Conservation (phyloP, 108 stramenopile species). For the Discostella pseudostelligera region DNA sequence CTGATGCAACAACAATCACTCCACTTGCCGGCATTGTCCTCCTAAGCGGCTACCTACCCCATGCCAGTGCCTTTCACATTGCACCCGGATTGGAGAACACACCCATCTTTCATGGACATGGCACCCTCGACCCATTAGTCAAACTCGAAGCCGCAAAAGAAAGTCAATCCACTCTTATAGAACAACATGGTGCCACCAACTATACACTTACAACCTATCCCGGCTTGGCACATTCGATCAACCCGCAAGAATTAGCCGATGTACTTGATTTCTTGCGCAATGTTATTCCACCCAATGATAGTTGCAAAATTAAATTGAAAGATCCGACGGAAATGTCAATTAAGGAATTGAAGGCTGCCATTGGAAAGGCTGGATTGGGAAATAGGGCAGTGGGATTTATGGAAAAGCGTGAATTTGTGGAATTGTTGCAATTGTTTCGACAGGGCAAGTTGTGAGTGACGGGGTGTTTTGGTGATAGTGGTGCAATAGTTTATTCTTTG, state of each 20-base stretch:
- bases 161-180: constrained; percentile 52
- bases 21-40: constrained; percentile 77
- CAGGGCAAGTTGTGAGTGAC: constrained; percentile 46
- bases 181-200: constrained; percentile 54
- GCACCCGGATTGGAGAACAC: constrained; percentile 51
- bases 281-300: constrained; percentile 67
- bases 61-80: constrained; percentile 63
- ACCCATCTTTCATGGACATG: constrained; percentile 90
- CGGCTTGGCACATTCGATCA: constrained; percentile 78
- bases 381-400: constrained; percentile 83
- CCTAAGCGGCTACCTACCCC: constrained; percentile 88
- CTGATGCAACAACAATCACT: background rate
- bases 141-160: constrained; percentile 68
- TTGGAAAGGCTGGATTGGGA: constrained; percentile 78
- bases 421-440: constrained; percentile 77
- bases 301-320: constrained; percentile 63
- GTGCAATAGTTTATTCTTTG: too few species aligned
- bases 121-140: constrained; percentile 84
- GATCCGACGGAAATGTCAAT: constrained; percentile 86
- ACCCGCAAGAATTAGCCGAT: constrained; percentile 68
- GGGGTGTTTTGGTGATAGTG: too few species aligned
- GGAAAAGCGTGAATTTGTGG: constrained; percentile 91
- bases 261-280: constrained; percentile 63
- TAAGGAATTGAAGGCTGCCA: constrained; percentile 91
- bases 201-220: constrained; percentile 79